These are phyloP conservation scores for Comarum palustre DNA, from an alignment of 306 rosid genomes.

Conservation along the genomic window DNA sequence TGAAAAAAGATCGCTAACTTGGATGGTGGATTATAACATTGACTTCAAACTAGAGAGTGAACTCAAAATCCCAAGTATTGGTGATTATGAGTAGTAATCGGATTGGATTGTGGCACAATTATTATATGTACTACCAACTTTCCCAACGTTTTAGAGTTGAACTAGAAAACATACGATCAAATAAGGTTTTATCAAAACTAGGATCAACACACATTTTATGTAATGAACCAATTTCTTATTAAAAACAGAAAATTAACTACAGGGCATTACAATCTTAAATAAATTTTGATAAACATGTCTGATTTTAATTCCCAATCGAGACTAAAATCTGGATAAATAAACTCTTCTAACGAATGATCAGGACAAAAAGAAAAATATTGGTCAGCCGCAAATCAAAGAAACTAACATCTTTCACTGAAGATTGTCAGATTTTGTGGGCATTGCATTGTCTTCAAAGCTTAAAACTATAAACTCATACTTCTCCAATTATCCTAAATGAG, in stretches of 20 bases:
- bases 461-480: conserved; percentile 27
- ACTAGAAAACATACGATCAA: too few species aligned
- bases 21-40: too few species aligned
- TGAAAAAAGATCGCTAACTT: too few species aligned
- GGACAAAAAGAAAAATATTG: neutral
- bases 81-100: too few species aligned
- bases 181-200: too few species aligned
- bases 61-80: too few species aligned
- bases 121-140: too few species aligned
- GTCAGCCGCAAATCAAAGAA: conserved; percentile 14
- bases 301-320: conserved; percentile 5
- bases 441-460: conserved; percentile 32
- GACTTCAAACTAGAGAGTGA: too few species aligned
- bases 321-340: conserved; percentile 6
- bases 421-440: conserved; percentile 22
- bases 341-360: conserved; percentile 8
- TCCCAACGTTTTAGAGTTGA: too few species aligned
- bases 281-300: neutral
- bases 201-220: neutral
- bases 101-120: too few species aligned
- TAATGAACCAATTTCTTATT: neutral
- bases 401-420: conserved; percentile 7
- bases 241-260: neutral
- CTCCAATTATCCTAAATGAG: conserved; percentile 35
- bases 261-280: neutral